phyloP scores from a whole-genome alignment of 257 asterid genomes.

The Solanum corneliomulleri region DNA sequence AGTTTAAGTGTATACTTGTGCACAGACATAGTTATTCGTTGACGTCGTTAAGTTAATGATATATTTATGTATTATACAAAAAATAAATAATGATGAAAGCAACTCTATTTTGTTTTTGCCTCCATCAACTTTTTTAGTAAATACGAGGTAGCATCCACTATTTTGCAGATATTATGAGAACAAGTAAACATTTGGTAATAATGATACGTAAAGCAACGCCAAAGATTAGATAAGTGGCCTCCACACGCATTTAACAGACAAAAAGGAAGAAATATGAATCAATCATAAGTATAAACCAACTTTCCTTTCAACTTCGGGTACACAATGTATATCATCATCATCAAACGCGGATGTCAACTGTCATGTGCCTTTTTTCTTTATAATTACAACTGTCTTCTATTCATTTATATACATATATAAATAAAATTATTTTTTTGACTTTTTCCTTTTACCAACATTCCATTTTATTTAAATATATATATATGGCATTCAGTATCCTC shows the following conservation, averaged over 20 bases:
- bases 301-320: conserved; percentile 14
- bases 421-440: background rate
- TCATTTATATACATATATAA: background rate
- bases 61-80: no score
- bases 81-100: background rate
- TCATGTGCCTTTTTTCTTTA: background rate
- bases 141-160: background rate
- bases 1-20: no score
- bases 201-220: background rate
- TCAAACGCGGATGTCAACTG: background rate
- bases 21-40: no score
- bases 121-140: background rate
- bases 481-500: background rate
- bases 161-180: no score
- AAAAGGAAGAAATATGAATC: background rate
- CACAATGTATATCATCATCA: background rate
- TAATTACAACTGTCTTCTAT: background rate
- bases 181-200: background rate
- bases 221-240: background rate
- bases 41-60: rapidly evolving
- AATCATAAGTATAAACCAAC: background rate
- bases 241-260: background rate
- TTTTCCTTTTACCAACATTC: background rate
- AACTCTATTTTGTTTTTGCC: background rate
- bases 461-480: background rate